A percentile compares a stretch with the other conserved stretches of the same genome.
Conservation (phyloP, 2,329 filamentous ascomycete species). For the Colletotrichum viniferum region DNA sequence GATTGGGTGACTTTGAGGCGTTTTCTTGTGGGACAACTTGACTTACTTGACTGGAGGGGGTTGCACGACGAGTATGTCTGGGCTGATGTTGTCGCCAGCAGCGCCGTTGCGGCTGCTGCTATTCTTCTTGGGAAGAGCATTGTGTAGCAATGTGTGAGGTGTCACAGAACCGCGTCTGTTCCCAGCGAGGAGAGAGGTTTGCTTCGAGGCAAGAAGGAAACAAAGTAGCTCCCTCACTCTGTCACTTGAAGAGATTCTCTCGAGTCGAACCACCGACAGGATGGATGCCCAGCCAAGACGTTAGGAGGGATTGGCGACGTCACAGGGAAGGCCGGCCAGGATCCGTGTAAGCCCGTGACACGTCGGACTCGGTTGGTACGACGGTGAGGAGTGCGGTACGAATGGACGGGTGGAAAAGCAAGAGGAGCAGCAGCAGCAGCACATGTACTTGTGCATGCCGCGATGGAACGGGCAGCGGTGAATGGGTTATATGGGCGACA, state of each 20-base stretch:
- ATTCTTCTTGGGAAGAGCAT: slow-evolving; percentile 16
- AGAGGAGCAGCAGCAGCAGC: not conserved
- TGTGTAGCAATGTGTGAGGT: not conserved
- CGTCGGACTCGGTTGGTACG: not conserved
- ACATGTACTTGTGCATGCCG: not conserved
- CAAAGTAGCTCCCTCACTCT: not conserved
- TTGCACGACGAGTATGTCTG: slow-evolving; percentile 48
- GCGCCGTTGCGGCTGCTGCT: slow-evolving; percentile 25
- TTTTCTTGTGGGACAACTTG: not conserved
- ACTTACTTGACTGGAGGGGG: slow-evolving; percentile 37
- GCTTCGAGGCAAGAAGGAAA: not conserved
- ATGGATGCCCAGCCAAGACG: not conserved
- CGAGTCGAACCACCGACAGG: not conserved
- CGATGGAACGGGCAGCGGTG: not conserved
- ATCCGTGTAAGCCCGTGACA: slow-evolving; percentile 18
- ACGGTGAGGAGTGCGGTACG: not conserved
- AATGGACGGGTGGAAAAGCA: not conserved
- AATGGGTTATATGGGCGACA: slow-evolving; percentile 16
- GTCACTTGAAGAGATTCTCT: slow-evolving; percentile 3
- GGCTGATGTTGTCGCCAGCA: slow-evolving; percentile 31
- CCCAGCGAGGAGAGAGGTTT: not conserved
- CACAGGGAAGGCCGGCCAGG: slow-evolving; percentile 8
- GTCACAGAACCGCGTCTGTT: not conserved
- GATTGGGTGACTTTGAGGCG: not conserved
- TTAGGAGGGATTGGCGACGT: slow-evolving; percentile 5